Evolutionary conservation across 2,329 filamentous ascomycete genomes (phyloP), one percentile per base, ranked within the genome.

Genomic region (Trichoderma semiorbis): DNA sequence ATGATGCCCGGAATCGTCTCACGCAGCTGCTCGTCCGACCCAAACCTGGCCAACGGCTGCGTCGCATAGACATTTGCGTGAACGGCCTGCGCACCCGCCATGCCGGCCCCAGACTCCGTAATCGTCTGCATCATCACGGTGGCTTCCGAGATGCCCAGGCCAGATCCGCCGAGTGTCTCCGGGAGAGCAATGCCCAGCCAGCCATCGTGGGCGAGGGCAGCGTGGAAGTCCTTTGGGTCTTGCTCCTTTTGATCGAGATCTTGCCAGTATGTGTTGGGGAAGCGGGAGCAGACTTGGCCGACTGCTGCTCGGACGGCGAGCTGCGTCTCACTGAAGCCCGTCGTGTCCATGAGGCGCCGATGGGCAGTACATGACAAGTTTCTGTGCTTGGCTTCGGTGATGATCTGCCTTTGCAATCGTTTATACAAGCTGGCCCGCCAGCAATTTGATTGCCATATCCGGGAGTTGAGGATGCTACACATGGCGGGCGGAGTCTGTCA

Each of bases 81-180:
- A 43, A 90, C 87, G 1, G 87, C 85, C 76, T 90, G 88, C 1
- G 89, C 88, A 0, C 89, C 89, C 0, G 92, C 92, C 85, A 96
- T 94, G 4, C 93, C 93, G 5, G 93, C 93, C 0, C 93, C 93
- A 2, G 89, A 91, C 81, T 94, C 91, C 0, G 91, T 84, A 71
- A 95, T 93, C 2, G 92, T 93, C 77, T 97, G 93, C 85, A 96
- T 87, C 92, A 96, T 95, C 87, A 95, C 92, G 0, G 91, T 93
- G 1, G 93, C 93, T 78, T 96, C 93, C 0, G 91, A 91, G 43
- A 97, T 94, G 10, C 90, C 93, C 10, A 97, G 81, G 0, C 91
- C 92, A 1, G 92, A 87, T 0, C 93, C 93, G 3, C 93, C 93
- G 0, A 94, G 85, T 0, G 88, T 84, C 78, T 94, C 92, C 0